These are phyloP conservation scores for Parachaetomium inaequale DNA, from an alignment of 495 filamentous ascomycete genomes.

Conservation along the genomic window DNA sequence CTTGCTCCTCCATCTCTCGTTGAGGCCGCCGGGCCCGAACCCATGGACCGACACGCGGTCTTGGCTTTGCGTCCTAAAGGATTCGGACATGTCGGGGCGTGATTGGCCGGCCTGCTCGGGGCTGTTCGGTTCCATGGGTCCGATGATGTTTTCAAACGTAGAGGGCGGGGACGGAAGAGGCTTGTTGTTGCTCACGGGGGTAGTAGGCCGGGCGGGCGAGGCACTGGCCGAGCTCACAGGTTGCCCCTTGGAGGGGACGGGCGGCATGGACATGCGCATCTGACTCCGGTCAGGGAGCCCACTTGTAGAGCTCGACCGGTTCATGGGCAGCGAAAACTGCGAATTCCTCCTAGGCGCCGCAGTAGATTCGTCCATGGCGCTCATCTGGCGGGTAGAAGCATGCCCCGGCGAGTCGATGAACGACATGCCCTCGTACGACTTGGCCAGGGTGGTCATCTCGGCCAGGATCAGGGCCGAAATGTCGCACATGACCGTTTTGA, in stretches of 20 bases:
- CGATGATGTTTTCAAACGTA: constrained; percentile 68
- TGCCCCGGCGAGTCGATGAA: constrained; percentile 72
- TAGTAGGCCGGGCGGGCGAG: constrained; percentile 51
- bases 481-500: constrained; percentile 93
- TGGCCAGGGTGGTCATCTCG: constrained; percentile 83
- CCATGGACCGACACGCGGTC: constrained; percentile 82
- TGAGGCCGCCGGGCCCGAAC: constrained; percentile 67
- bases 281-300: constrained; percentile 45
- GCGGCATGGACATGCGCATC: constrained; percentile 78
- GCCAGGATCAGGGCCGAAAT: constrained; percentile 78
- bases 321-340: constrained; percentile 44
- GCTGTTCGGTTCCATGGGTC: constrained; percentile 31
- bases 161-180: constrained; percentile 56
- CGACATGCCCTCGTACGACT: constrained; percentile 72
- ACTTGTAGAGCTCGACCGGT: constrained; percentile 49
- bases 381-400: constrained; percentile 33
- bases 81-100: constrained; percentile 36
- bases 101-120: constrained; percentile 32
- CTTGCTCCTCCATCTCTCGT: constrained; percentile 75
- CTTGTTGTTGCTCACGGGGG: constrained; percentile 46
- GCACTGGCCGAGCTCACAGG: constrained; percentile 41
- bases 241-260: constrained; percentile 39
- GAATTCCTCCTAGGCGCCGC: constrained; percentile 50
- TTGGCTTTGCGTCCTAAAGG: constrained; percentile 53
- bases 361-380: constrained; percentile 40